phyloP scores from a whole-genome alignment of 768 basidiomycete species.

The Hypholoma sublateritium region DNA sequence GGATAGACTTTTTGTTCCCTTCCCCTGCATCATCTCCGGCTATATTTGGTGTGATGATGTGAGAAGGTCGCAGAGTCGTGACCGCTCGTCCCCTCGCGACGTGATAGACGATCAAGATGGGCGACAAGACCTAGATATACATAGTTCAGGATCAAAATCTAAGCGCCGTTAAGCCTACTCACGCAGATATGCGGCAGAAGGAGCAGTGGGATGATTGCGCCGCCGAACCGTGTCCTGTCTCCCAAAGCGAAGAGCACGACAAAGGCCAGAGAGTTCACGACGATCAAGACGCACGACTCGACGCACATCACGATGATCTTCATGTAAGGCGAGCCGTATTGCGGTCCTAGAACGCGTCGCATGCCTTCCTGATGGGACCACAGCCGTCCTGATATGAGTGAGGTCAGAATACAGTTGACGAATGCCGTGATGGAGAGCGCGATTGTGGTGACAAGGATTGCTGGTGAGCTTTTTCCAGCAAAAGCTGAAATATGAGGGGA shows the following conservation, averaged over 20 bases:
- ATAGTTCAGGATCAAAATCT: neutral
- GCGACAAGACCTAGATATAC: neutral
- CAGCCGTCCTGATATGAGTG: neutral
- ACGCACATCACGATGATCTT: neutral
- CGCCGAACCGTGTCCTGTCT: neutral
- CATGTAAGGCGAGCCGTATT: neutral
- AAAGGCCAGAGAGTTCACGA: neutral
- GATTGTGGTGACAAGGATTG: neutral
- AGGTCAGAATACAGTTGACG: neutral
- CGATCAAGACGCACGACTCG: neutral
- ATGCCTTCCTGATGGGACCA: neutral
- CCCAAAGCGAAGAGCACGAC: neutral
- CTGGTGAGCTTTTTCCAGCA: neutral
- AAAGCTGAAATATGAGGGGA: neutral
- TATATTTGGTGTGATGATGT: neutral
- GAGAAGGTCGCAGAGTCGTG: neutral
- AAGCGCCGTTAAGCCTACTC: neutral
- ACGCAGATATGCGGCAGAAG: slow-evolving; percentile 11
- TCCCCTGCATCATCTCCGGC: neutral
- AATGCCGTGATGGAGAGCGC: neutral
- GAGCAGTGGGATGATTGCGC: neutral
- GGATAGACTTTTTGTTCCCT: neutral
- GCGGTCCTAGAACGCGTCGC: neutral
- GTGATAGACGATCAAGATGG: neutral
- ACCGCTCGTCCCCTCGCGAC: neutral